Evolutionary conservation across 495 filamentous ascomycete genomes (phyloP).

Genomic region (Sporormia fimetaria): DNA sequence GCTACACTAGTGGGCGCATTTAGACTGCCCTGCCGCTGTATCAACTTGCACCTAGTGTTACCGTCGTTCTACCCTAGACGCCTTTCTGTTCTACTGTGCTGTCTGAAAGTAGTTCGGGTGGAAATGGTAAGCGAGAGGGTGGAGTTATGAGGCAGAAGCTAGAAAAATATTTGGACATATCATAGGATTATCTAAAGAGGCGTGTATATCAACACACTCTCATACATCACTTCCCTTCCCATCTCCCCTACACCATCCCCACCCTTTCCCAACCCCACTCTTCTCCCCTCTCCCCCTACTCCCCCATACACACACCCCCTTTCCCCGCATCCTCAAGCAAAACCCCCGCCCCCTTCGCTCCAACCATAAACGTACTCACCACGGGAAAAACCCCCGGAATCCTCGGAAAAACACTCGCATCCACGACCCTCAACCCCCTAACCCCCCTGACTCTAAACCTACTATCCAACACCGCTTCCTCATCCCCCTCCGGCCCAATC

Average conservation of each 20-base stretch:
- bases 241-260: too few species aligned
- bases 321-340: slow-evolving; percentile 19
- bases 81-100: neutral
- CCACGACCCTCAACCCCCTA: slow-evolving; percentile 21
- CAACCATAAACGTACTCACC: slow-evolving; percentile 17
- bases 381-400: slow-evolving; percentile 22
- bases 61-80: neutral
- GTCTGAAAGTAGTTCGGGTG: too few species aligned
- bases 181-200: too few species aligned
- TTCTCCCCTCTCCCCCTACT: too few species aligned
- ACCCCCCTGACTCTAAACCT: slow-evolving; percentile 19
- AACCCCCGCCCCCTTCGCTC: slow-evolving; percentile 20
- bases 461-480: slow-evolving; percentile 30
- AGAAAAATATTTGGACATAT: too few species aligned
- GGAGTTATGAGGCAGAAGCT: too few species aligned
- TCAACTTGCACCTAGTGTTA: neutral
- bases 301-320: too few species aligned
- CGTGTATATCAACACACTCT: too few species aligned
- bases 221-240: too few species aligned
- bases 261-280: too few species aligned
- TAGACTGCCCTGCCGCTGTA: neutral
- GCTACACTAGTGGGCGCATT: too few species aligned
- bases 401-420: slow-evolving; percentile 16
- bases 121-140: too few species aligned
- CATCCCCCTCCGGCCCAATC: slow-evolving; percentile 33